Percentiles rank a stretch among this genome's conserved stretches.
These are phyloP conservation scores for Ustanciosporium gigantosporum DNA, from an alignment of 1,284 basidiomycete species.

Conservation along the genomic window DNA sequence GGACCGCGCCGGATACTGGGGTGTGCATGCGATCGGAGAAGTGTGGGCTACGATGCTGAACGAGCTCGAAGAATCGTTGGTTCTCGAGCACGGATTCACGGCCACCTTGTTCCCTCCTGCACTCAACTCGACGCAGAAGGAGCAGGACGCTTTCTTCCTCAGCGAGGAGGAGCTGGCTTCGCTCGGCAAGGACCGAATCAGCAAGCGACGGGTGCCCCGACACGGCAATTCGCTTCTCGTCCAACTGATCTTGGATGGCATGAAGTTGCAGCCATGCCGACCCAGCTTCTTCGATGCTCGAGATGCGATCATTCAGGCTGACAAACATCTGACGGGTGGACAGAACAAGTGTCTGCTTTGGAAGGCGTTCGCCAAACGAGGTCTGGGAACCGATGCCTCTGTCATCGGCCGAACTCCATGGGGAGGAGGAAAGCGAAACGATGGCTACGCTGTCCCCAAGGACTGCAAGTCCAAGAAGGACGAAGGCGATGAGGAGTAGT, in stretches of 20 bases:
- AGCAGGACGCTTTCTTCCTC: constrained; percentile 38
- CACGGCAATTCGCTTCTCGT: constrained; percentile 86
- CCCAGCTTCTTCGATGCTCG: constrained; percentile 88
- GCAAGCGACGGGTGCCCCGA: constrained; percentile 75
- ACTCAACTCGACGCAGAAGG: constrained; percentile 33
- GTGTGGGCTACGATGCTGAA: constrained; percentile 96
- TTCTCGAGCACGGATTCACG: constrained; percentile 45
- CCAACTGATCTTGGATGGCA: constrained; percentile 84
- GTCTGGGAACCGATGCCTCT: constrained; percentile 64
- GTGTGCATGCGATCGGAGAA: constrained; percentile 80
- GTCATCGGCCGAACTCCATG: constrained; percentile 76
- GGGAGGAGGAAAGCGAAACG: constrained; percentile 77
- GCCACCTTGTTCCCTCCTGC: constrained; percentile 41
- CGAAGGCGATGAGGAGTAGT: background rate
- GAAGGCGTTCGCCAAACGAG: constrained; percentile 80
- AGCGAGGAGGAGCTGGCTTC: constrained; percentile 33
- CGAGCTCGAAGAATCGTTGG: constrained; percentile 61
- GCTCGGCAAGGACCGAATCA: constrained; percentile 63
- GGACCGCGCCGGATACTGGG: constrained; percentile 74
- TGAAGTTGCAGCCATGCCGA: constrained; percentile 92
- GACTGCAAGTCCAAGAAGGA: constrained; percentile 56
- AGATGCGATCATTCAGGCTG: constrained; percentile 91
- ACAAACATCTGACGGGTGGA: constrained; percentile 83
- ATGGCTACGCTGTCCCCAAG: constrained; percentile 64
- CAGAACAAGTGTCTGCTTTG: constrained; percentile 90